Conservation (phyloP, 805 yeast species). For the Jamesozyma hellenica region DNA sequence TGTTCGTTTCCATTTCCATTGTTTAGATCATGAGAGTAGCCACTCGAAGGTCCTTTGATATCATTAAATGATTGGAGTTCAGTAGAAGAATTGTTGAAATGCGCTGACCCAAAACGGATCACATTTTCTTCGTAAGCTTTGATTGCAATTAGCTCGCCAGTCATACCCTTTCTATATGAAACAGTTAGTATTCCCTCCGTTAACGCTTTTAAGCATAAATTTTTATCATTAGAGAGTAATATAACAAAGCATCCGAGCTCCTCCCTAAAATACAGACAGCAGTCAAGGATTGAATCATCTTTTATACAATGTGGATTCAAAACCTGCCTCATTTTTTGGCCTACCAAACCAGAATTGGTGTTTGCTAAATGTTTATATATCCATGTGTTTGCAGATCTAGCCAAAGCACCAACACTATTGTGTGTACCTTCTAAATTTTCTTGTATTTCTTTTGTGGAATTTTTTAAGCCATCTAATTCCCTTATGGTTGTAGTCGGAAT, state of each 20-base stretch:
- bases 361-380: slow-evolving; percentile 50
- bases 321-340: slow-evolving; percentile 52
- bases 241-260: slow-evolving; percentile 39
- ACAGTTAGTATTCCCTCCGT: slow-evolving; percentile 58
- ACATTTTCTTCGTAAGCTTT: slow-evolving; percentile 32
- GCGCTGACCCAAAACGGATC: slow-evolving; percentile 13
- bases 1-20: no score
- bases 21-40: no score
- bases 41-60: no score
- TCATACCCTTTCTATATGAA: slow-evolving; percentile 35
- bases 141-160: slow-evolving; percentile 37
- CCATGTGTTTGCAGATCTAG: slow-evolving; percentile 75
- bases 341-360: slow-evolving; percentile 41
- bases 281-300: slow-evolving; percentile 81
- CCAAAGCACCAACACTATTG: slow-evolving; percentile 27
- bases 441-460: slow-evolving; percentile 20
- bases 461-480: slow-evolving; percentile 80
- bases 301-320: slow-evolving; percentile 38
- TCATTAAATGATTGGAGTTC: no score
- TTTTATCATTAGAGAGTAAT: slow-evolving; percentile 71
- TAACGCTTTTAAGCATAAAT: slow-evolving; percentile 69
- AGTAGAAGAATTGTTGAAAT: neutral
- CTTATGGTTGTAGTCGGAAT: slow-evolving; percentile 61
- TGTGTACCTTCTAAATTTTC: neutral
- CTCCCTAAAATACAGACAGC: slow-evolving; percentile 56